Evolutionary conservation across 768 basidiomycete genomes (phyloP), one percentile per base, ranked within the genome.

Genomic region (Cubamyces lactineus): DNA sequence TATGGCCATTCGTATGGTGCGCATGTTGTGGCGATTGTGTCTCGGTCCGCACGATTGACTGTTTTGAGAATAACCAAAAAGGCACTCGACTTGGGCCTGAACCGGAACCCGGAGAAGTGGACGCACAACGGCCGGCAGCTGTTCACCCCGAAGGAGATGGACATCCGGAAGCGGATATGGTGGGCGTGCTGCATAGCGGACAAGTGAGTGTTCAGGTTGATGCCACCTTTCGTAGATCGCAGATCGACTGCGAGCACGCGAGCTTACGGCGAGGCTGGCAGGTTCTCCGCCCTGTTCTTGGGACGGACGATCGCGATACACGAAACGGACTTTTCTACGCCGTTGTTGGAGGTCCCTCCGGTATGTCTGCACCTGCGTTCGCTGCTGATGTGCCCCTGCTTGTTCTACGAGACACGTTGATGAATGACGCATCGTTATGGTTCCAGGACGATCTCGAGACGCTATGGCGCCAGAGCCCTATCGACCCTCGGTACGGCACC

Each of bases 41-140:
- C n/a, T n/a, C n/a, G n/a, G n/a, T n/a, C n/a, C n/a, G n/a, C n/a
- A n/a, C n/a, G n/a, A n/a, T n/a, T n/a, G n/a, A n/a, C n/a, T n/a
- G n/a, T n/a, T n/a, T n/a, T n/a, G n/a, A n/a, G n/a, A n/a, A n/a
- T n/a, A n/a, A n/a, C n/a, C n/a, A n/a, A n/a, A n/a, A n/a, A 91
- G 90, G 92, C 92, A 0, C 82, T 86, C 62, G 92, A 94, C 70
- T 75, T 94, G 17, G 92, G 92, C 38, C 75, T 94, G 59, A 91
- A 94, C 70, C 88, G 89, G 23, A 84, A 90, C 67, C 84, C 91
- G 4, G 84, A 86, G 24, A 83, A 82, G 59, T 94, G 92, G 91
- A 84, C 84, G 69, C 79, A 70, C 38, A 55, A 82, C 56, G 78
- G 84, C 57, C 85, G 86, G 11, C 79, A 80, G 59, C 73, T 92